A percentile compares a stretch with the other conserved stretches of the same genome.
These are phyloP conservation scores for Russula dissimulans DNA, from an alignment of 768 basidiomycete genomes.

Conservation along the genomic window DNA sequence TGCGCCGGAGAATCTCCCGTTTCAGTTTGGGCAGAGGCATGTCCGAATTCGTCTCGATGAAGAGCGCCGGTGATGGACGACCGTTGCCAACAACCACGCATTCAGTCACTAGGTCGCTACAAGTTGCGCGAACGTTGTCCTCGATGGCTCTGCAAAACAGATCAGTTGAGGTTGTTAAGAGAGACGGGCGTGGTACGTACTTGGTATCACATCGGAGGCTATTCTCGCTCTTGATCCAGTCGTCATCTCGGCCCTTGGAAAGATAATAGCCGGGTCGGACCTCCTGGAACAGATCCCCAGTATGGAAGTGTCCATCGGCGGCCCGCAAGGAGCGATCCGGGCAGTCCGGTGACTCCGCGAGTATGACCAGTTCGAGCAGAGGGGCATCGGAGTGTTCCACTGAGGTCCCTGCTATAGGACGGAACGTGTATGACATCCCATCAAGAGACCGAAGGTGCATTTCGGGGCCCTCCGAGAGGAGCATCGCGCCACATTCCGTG, in stretches of 20 bases:
- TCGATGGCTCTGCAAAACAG: constrained; percentile 49
- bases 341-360: constrained; percentile 58
- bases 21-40: constrained; percentile 51
- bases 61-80: constrained; percentile 66
- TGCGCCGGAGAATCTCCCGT: constrained; percentile 65
- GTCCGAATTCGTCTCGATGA: constrained; percentile 49
- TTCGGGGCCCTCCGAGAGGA: constrained; percentile 51
- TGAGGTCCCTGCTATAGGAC: constrained; percentile 40
- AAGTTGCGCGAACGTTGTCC: constrained; percentile 61
- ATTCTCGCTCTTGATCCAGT: constrained; percentile 80
- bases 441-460: constrained; percentile 49
- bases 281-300: constrained; percentile 74
- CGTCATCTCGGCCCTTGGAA: constrained; percentile 67
- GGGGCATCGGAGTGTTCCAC: constrained; percentile 40
- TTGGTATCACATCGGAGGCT: constrained; percentile 72
- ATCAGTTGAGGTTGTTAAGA: not conserved
- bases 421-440: constrained; percentile 58
- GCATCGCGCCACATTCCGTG: constrained; percentile 70
- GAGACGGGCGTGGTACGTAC: constrained; percentile 25
- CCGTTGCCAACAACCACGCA: constrained; percentile 73
- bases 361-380: constrained; percentile 63
- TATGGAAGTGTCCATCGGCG: constrained; percentile 66
- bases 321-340: constrained; percentile 49
- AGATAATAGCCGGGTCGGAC: constrained; percentile 46
- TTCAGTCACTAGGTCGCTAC: constrained; percentile 54